Conservation (phyloP, 2,329 filamentous ascomycete genomes). For the Arachnopeziza araneosa region DNA sequence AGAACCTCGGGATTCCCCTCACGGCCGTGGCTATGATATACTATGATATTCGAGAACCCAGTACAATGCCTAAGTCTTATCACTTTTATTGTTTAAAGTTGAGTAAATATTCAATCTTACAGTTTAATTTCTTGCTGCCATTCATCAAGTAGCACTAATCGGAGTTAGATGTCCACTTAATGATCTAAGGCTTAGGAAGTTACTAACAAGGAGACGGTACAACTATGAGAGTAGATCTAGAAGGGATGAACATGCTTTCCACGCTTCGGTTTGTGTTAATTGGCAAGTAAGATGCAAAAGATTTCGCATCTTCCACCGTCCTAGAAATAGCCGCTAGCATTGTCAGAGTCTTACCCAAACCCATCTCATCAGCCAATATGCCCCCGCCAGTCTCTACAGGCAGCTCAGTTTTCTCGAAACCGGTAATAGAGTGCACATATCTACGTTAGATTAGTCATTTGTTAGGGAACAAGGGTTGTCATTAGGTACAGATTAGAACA, state of each 20-base stretch:
- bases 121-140: slow-evolving; percentile 37
- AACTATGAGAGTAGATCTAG: slow-evolving; percentile 39
- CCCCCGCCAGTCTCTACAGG: slow-evolving; percentile 59
- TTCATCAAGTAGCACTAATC: slow-evolving; percentile 36
- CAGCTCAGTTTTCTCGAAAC: slow-evolving; percentile 46
- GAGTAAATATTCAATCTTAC: slow-evolving; percentile 25
- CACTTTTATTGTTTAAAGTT: not conserved
- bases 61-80: slow-evolving; percentile 30
- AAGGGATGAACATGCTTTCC: slow-evolving; percentile 3
- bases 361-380: slow-evolving; percentile 54
- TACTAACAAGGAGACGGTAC: slow-evolving; percentile 36
- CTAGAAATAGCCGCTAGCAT: slow-evolving; percentile 40
- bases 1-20: slow-evolving; percentile 25
- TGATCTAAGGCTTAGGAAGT: not conserved
- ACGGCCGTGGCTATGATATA: slow-evolving; percentile 31
- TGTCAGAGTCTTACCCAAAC: slow-evolving; percentile 48
- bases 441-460: slow-evolving; percentile 26
- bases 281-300: no score
- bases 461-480: slow-evolving; percentile 1
- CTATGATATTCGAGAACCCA: slow-evolving; percentile 13
- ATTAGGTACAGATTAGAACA: no score
- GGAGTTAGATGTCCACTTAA: slow-evolving; percentile 2
- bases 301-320: slow-evolving; percentile 28
- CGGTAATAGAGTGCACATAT: slow-evolving; percentile 79
- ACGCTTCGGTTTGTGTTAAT: not conserved